A percentile compares a stretch with the other conserved stretches of the same genome.
These are phyloP conservation scores for Clitoria ternatea DNA, from an alignment of 306 rosid species.

Conservation along the genomic window DNA sequence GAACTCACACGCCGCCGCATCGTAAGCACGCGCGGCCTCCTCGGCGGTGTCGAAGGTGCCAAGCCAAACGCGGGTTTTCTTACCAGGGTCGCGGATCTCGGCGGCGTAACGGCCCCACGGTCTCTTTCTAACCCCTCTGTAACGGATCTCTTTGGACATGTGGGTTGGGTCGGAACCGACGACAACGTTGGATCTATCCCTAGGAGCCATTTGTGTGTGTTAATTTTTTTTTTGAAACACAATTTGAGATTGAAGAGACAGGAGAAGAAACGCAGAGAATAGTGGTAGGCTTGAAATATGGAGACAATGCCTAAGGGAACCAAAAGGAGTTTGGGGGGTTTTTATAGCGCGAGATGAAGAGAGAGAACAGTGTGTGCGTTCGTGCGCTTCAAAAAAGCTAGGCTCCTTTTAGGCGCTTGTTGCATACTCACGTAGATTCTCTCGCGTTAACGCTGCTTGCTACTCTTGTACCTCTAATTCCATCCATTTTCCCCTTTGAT, in stretches of 20 bases:
- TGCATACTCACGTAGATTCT: conserved; percentile 38
- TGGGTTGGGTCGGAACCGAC: not conserved
- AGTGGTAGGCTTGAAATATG: not conserved
- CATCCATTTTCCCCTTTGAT: not conserved
- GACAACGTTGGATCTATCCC: not conserved
- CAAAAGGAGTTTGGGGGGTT: not conserved
- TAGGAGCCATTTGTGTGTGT: conserved; percentile 48
- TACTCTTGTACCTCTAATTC: not conserved
- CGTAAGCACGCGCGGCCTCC: conserved; percentile 81
- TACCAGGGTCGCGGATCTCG: conserved; percentile 79
- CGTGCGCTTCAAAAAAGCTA: conserved; percentile 34
- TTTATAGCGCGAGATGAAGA: conserved; percentile 30
- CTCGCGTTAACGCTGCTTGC: conserved; percentile 17
- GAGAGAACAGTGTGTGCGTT: not conserved
- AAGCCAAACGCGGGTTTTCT: conserved; percentile 73
- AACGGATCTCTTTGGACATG: conserved; percentile 46
- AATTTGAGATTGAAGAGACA: not conserved
- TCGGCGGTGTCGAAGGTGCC: conserved; percentile 72
- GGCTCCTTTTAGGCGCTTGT: conserved; percentile 57
- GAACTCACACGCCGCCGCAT: conserved; percentile 63
- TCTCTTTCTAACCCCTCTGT: conserved; percentile 68
- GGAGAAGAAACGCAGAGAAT: not conserved
- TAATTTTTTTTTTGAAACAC: not conserved
- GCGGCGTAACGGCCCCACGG: conserved; percentile 93
- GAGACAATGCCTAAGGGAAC: conserved; percentile 6